Percentiles rank a stretch among this genome's conserved stretches.
Conservation (phyloP, 2,329 filamentous ascomycete species). For the Fusarium pseudonygamai region DNA sequence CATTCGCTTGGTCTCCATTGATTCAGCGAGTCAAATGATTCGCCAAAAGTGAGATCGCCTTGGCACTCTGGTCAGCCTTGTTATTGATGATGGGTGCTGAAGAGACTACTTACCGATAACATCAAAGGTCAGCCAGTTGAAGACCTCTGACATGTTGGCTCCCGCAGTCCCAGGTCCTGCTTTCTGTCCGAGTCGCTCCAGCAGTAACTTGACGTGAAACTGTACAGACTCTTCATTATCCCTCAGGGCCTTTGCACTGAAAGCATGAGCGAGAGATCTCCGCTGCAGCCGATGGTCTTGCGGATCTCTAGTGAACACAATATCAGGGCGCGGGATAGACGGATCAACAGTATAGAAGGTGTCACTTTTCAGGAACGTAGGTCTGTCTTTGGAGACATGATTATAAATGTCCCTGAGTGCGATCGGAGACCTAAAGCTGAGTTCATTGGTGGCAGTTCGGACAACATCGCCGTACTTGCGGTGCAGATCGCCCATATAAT, state of each 20-base stretch:
- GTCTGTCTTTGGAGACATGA: slow-evolving; percentile 9
- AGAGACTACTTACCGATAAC: slow-evolving; percentile 7
- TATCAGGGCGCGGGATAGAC: not conserved
- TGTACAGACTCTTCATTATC: slow-evolving; percentile 14
- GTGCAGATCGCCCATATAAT: not conserved
- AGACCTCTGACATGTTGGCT: slow-evolving; percentile 3
- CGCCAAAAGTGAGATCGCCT: slow-evolving; percentile 25
- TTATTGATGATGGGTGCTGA: rapidly evolving
- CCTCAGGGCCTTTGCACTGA: slow-evolving; percentile 12
- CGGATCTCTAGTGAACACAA: slow-evolving; percentile 8
- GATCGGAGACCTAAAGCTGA: slow-evolving; percentile 12
- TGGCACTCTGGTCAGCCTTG: rapidly evolving
- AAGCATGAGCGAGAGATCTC: slow-evolving; percentile 16
- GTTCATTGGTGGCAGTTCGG: slow-evolving; percentile 27
- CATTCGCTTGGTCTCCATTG: slow-evolving; percentile 5
- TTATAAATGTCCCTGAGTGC: slow-evolving; percentile 35
- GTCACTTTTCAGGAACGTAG: slow-evolving; percentile 12
- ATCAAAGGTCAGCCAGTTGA: slow-evolving; percentile 27
- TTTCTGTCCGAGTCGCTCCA: not conserved
- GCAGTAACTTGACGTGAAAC: not conserved
- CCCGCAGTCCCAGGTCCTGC: not conserved
- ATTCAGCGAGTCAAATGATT: slow-evolving; percentile 21
- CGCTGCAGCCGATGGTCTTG: slow-evolving; percentile 14
- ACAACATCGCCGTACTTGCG: slow-evolving; percentile 34
- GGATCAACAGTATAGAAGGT: slow-evolving; percentile 10